Evolutionary conservation across 2,329 filamentous ascomycete species (phyloP).

Genomic region (Aspergillus costaricaensis): DNA sequence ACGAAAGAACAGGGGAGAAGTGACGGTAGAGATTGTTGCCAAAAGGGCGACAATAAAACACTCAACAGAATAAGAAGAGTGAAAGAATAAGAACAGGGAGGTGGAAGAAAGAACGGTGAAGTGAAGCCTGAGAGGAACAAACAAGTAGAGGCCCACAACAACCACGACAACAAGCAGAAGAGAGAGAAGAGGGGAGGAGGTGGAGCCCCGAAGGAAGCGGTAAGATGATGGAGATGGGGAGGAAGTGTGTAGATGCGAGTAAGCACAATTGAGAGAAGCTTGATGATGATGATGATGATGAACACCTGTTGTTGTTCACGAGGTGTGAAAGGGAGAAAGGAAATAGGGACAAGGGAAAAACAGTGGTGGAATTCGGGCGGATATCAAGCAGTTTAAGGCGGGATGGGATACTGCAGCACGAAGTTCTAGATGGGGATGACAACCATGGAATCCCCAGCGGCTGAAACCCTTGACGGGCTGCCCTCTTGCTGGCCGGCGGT

Average conservation of each 20-base stretch:
- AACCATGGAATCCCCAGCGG: conserved; percentile 9
- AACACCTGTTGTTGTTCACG: not conserved
- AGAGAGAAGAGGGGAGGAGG: not conserved
- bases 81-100: not conserved
- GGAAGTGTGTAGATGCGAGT: not conserved
- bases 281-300: not conserved
- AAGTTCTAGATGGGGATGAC: conserved; percentile 19
- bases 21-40: conserved; percentile 5
- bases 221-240: not conserved
- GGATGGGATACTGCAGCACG: conserved; percentile 21
- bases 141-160: not conserved
- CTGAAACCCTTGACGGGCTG: conserved; percentile 11
- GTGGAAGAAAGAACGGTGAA: not conserved
- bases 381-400: conserved; percentile 16
- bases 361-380: conserved; percentile 4
- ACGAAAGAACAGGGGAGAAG: not conserved
- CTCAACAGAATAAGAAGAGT: not conserved
- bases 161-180: not conserved
- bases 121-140: not conserved
- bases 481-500: conserved; percentile 4
- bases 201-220: not conserved
- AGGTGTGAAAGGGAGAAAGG: not conserved
- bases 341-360: not conserved
- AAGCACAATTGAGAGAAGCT: not conserved
- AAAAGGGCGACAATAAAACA: conserved; percentile 6